Conservation (phyloP, 176 grass and related monocot species). For the Dendrocalamus sinicus region DNA sequence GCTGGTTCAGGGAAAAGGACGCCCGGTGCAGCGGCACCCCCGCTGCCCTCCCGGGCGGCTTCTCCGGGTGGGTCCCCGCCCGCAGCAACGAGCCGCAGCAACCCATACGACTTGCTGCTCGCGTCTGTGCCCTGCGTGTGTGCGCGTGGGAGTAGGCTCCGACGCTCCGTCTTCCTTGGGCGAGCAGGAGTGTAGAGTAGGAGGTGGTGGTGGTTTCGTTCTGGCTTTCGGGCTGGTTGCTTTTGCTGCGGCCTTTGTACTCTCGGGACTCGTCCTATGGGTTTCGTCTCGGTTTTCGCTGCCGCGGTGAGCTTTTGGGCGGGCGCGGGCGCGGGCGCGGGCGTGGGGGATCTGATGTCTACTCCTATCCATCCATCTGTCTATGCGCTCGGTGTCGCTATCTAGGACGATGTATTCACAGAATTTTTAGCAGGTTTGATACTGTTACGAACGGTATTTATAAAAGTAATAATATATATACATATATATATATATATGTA, state of each 20-base stretch:
- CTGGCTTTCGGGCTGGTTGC: conserved; percentile 20
- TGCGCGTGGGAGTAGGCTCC: not conserved
- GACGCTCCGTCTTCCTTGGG: not conserved
- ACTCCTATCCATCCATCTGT: too few relatives aligned
- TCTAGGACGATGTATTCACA: not conserved
- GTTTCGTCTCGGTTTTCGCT: conserved; percentile 24
- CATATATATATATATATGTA: too few relatives aligned
- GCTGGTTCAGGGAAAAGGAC: conserved; percentile 41
- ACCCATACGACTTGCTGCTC: conserved; percentile 56
- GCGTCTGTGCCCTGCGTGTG: not conserved
- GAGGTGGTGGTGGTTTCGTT: conserved; percentile 8
- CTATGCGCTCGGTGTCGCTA: not conserved
- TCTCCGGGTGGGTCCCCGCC: conserved; percentile 60
- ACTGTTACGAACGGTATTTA: too few relatives aligned
- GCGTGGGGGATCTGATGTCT: not conserved
- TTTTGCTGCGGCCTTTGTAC: not conserved
- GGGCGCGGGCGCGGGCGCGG: not conserved
- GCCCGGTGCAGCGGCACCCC: conserved; percentile 28
- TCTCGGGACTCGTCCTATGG: not conserved
- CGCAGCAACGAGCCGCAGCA: conserved; percentile 74
- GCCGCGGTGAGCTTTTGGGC: conserved; percentile 6
- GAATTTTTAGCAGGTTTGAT: too few relatives aligned
- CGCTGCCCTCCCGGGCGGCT: conserved; percentile 43
- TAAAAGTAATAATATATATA: too few relatives aligned
- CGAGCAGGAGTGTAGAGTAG: not conserved